Base-by-base conservation (phyloP, 352 stramenopile genomes). In the Phytophthora foliorum region DNA sequence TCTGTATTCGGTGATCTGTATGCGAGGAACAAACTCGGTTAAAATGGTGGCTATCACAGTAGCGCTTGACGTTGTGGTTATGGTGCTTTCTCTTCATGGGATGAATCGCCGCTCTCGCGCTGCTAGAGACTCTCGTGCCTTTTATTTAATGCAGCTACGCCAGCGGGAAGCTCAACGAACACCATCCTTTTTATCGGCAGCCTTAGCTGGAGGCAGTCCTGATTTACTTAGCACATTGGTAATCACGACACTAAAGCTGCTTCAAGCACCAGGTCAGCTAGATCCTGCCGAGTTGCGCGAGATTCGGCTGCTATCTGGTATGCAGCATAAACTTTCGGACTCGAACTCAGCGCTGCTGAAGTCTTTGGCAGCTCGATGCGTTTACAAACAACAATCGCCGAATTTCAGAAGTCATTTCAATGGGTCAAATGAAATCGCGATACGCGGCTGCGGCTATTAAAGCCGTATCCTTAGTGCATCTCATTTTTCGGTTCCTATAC, bases 1-100 rank as follows among this genome's bases (percentile, higher is more conserved):
- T 6, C 48, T 81, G 7, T 81, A 78, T 32, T 61, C 46, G 0
- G 42, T 69, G 0, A 45, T 70, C 10, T 74, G 67, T 19, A 74
- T 74, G 67, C 59, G 60, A 45, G 57, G 53, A 17, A 27, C 59
- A 17, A 74, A 74, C 29, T 57, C 66, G 5, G 4, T 66, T 19
- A 57, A 65, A 45, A 65, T 67, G 44, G 66, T 74, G 6, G 21
- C 27, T 0, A 21, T 62, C n/a, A 52, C 57, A 2, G 44, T 64
- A n/a, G n/a, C 38, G n/a, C 48, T 74, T n/a, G 55, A 69, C 31
- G 17, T 56, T 16, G 2, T 56, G 5, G 9, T 57, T 14, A 61
- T 54, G 36, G 45, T 51, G 5, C 31, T 74, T 1, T 41, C 41
- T 3, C n/a, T 74, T 2, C 36, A 63, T 8, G 65, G 52, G 0